Base-by-base conservation (phyloP, 164 flowering plant species). In the Piper betle region DNA sequence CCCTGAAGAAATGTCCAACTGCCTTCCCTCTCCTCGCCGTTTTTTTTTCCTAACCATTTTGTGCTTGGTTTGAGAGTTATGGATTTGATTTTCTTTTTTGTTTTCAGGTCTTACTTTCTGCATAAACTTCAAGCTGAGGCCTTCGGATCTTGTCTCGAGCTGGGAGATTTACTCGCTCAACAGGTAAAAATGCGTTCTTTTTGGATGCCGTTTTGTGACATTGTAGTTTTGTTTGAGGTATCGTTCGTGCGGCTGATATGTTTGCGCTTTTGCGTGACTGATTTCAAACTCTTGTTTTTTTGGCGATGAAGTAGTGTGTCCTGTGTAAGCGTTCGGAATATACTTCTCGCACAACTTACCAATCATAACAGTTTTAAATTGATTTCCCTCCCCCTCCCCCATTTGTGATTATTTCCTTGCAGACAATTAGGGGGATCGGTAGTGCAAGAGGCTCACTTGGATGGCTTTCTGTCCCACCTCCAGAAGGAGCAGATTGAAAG, bases 151-250 rank as follows among this genome's bases (percentile, higher is more conserved):
- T 39, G 86, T 87, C 33, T 85, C 96, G 7, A 85, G 88, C 74
- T 91, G 96, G 97, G 97, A 85, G 69, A 79, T 78, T 62, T 87
- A 82, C 75, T 83, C 81, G 66, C 84, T 94, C 71, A 94, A 88
- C 79, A 80, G 95, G 97, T 89, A 60, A 57, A 8, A 15, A 53
- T 15, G n/a, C 19, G 1, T 53, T n/a, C 33, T 53, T 53, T 15
- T 4, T 53, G 7, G 5, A 8, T 6, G 6, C 56, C 6, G 56
- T 53, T 6, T n/a, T 17, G 13, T 53, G 56, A 5, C 19, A n/a
- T 53, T 53, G 33, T 4, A 20, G 9, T 4, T n/a, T n/a, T n/a
- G 5, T n/a, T 8, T 15, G 25, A 4, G 6, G 15, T n/a, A 43
- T 50, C 11, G 4, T 33, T 11, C 19, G 7, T 8, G 17, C 18